A percentile compares a stretch with the other conserved stretches of the same genome.
phyloP scores from a whole-genome alignment of 2,329 filamentous ascomycete species.

The Diaporthe citriasiana region DNA sequence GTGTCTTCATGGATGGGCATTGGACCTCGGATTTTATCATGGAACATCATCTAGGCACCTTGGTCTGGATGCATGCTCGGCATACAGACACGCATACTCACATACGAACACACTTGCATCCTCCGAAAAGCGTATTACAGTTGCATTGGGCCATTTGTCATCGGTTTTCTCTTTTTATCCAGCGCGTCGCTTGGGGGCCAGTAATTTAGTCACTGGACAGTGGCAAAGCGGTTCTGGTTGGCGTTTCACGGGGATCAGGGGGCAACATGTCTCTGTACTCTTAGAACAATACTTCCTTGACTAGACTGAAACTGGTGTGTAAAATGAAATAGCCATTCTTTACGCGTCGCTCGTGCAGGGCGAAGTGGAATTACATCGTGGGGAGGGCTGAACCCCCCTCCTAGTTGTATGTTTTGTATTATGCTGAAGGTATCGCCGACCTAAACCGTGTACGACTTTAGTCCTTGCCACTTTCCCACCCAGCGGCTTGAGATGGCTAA shows the following conservation, averaged over 20 bases:
- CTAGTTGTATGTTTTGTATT: not conserved
- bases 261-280: slow-evolving; percentile 2
- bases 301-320: slow-evolving; percentile 1
- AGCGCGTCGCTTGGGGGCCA: not conserved
- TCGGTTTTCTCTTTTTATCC: not conserved
- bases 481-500: too few species aligned
- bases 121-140: slow-evolving; percentile 21
- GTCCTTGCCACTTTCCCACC: not conserved
- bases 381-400: not conserved
- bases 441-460: not conserved
- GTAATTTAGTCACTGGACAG: not conserved
- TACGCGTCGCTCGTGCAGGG: not conserved
- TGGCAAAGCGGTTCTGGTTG: slow-evolving; percentile 6
- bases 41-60: not conserved
- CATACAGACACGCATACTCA: not conserved
- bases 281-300: slow-evolving; percentile 10
- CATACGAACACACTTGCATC: not conserved
- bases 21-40: not conserved
- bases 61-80: not conserved
- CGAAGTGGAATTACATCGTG: not conserved
- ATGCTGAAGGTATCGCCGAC: not conserved
- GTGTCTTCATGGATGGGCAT: not conserved
- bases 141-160: slow-evolving; percentile 4
- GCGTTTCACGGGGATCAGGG: not conserved
- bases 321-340: slow-evolving; percentile 10